phyloP scores from a whole-genome alignment of 2,329 filamentous ascomycete species.

The Pseudomassariella vexata region DNA sequence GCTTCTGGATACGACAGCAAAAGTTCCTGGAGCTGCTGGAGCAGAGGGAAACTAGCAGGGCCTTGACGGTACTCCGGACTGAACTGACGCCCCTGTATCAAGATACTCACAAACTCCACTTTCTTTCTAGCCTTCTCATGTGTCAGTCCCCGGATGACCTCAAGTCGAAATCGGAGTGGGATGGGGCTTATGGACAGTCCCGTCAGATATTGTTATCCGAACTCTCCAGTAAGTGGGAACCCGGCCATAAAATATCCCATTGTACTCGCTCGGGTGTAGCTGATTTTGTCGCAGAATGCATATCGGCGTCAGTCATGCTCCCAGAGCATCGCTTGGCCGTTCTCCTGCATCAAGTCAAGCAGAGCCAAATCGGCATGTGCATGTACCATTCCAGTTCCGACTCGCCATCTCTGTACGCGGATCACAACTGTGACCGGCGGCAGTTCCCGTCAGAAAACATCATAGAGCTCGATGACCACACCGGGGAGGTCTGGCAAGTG shows the following conservation, averaged over 20 bases:
- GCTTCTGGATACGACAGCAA: constrained; percentile 84
- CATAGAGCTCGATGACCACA: constrained; percentile 65
- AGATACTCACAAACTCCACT: constrained; percentile 71
- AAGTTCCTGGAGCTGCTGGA: constrained; percentile 93
- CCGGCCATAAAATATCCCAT: no score
- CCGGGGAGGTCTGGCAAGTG: constrained; percentile 86
- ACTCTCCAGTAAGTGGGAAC: constrained; percentile 68
- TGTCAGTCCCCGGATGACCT: constrained; percentile 74
- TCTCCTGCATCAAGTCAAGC: constrained; percentile 77
- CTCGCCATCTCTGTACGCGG: constrained; percentile 80
- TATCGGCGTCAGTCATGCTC: constrained; percentile 95
- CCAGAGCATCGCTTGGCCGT: constrained; percentile 82
- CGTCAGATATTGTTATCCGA: constrained; percentile 71
- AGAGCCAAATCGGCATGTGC: constrained; percentile 75
- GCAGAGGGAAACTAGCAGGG: constrained; percentile 62
- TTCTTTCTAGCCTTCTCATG: constrained; percentile 87
- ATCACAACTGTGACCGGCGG: constrained; percentile 75
- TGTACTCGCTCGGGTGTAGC: neutral
- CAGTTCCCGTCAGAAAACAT: constrained; percentile 72
- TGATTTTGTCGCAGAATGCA: constrained; percentile 56
- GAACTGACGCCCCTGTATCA: constrained; percentile 84
- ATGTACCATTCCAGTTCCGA: constrained; percentile 79
- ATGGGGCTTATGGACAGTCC: constrained; percentile 71
- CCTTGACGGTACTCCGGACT: constrained; percentile 75
- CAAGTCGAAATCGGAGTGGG: constrained; percentile 73